Conservation (phyloP, 148 eudicot species). For the Spergularia marina region DNA sequence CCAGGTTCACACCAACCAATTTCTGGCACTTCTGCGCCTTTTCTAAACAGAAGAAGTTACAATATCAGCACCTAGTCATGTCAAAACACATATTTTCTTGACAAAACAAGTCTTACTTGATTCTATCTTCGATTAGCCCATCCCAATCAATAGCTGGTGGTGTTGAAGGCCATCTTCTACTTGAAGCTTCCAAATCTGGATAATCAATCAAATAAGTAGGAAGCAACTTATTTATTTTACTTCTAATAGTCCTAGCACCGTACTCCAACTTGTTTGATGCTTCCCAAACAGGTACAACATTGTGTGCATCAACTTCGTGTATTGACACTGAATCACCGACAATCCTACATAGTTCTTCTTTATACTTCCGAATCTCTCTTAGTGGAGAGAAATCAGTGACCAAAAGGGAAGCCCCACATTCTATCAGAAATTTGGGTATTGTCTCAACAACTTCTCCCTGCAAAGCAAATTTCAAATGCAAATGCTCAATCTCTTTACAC, state of each 20-base stretch:
- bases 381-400: slow-evolving; percentile 90
- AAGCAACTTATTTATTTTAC: slow-evolving; percentile 75
- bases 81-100: background rate
- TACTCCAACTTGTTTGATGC: slow-evolving; percentile 86
- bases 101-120: slow-evolving; percentile 47
- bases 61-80: background rate
- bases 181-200: slow-evolving; percentile 56
- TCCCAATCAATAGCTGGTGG: slow-evolving; percentile 64
- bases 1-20: slow-evolving; percentile 95
- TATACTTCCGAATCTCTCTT: slow-evolving; percentile 66
- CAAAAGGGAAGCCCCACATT: slow-evolving; percentile 86
- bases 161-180: slow-evolving; percentile 43
- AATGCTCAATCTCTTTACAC: background rate
- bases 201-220: slow-evolving; percentile 80
- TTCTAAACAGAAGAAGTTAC: slow-evolving; percentile 42
- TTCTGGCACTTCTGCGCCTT: slow-evolving; percentile 92
- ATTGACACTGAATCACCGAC: slow-evolving; percentile 60
- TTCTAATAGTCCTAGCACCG: slow-evolving; percentile 78
- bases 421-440: slow-evolving; percentile 65
- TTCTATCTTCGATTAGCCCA: slow-evolving; percentile 50
- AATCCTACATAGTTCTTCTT: slow-evolving; percentile 67
- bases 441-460: slow-evolving; percentile 93
- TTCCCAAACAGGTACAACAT: slow-evolving; percentile 89
- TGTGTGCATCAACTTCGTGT: slow-evolving; percentile 99
- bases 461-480: slow-evolving; percentile 13